These are phyloP conservation scores for Tremellales sp. DNA, from an alignment of 1,284 basidiomycete genomes.

Conservation along the genomic window DNA sequence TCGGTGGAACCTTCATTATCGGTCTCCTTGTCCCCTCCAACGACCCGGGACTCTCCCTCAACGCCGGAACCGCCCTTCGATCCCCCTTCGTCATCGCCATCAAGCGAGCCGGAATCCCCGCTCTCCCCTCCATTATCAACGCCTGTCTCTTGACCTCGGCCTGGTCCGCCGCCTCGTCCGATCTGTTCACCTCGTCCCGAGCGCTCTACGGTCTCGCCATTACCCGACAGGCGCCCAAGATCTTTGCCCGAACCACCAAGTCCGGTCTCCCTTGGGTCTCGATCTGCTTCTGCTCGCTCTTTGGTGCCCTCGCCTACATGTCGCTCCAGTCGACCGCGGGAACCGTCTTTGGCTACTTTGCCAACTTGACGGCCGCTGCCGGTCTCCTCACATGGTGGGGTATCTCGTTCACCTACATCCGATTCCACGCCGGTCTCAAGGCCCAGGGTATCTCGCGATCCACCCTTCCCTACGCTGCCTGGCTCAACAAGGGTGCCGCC, in stretches of 20 bases:
- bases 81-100: conserved; percentile 78
- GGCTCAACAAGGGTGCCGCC: conserved; percentile 31
- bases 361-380: conserved; percentile 57
- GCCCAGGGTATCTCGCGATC: conserved; percentile 60
- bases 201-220: conserved; percentile 55
- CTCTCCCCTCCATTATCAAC: conserved; percentile 61
- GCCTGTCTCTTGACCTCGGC: conserved; percentile 62
- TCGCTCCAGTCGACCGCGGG: conserved; percentile 60
- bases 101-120: conserved; percentile 66
- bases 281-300: conserved; percentile 63
- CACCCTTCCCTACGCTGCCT: conserved; percentile 60
- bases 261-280: conserved; percentile 72
- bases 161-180: conserved; percentile 56
- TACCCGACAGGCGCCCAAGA: conserved; percentile 35
- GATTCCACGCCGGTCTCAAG: conserved; percentile 71
- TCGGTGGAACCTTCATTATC: conserved; percentile 59
- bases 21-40: conserved; percentile 72
- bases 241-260: conserved; percentile 60
- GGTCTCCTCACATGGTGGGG: conserved; percentile 71
- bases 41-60: conserved; percentile 57
- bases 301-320: conserved; percentile 57
- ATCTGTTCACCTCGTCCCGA: conserved; percentile 56
- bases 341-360: conserved; percentile 70
- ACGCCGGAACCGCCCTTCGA: conserved; percentile 59
- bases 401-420: conserved; percentile 72